phyloP scores from a whole-genome alignment of 768 basidiomycete species.

The Mycena capillaripes region DNA sequence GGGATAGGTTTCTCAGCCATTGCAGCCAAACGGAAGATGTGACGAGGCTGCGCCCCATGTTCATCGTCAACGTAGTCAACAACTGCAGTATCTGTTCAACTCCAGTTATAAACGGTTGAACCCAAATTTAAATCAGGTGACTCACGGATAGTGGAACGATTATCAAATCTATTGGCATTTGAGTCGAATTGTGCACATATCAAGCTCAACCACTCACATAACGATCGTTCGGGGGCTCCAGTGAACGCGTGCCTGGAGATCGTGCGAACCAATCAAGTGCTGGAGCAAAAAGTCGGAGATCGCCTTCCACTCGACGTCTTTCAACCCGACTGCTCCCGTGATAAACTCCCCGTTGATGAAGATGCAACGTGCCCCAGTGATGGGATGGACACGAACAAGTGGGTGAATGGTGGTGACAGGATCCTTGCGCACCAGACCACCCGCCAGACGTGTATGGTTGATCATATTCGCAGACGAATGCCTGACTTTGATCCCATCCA shows the following conservation, averaged over 20 bases:
- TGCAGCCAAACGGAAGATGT: constrained; percentile 39
- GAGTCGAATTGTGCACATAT: no score
- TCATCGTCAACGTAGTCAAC: constrained; percentile 38
- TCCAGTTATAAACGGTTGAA: background rate
- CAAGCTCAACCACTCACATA: no score
- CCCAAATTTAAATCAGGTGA: background rate
- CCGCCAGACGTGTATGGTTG: constrained; percentile 37
- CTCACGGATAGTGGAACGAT: constrained; percentile 31
- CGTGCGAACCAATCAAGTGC: constrained; percentile 43
- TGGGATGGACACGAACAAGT: constrained; percentile 48
- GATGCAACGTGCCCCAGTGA: constrained; percentile 42
- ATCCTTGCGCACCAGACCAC: constrained; percentile 46
- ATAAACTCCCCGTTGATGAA: constrained; percentile 49
- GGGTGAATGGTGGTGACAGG: constrained; percentile 45
- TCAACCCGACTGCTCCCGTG: constrained; percentile 42
- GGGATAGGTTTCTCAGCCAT: constrained; percentile 40
- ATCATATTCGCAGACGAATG: constrained; percentile 46
- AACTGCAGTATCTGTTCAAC: constrained; percentile 34
- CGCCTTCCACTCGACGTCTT: constrained; percentile 42
- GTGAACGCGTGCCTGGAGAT: constrained; percentile 43
- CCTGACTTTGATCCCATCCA: constrained; percentile 36
- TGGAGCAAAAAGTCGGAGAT: constrained; percentile 43
- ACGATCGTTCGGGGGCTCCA: constrained; percentile 43
- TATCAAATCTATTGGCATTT: no score
- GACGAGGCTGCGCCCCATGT: constrained; percentile 31